Evolutionary conservation across 2,329 filamentous ascomycete species (phyloP).

Genomic region (Stromatinia cepivora): DNA sequence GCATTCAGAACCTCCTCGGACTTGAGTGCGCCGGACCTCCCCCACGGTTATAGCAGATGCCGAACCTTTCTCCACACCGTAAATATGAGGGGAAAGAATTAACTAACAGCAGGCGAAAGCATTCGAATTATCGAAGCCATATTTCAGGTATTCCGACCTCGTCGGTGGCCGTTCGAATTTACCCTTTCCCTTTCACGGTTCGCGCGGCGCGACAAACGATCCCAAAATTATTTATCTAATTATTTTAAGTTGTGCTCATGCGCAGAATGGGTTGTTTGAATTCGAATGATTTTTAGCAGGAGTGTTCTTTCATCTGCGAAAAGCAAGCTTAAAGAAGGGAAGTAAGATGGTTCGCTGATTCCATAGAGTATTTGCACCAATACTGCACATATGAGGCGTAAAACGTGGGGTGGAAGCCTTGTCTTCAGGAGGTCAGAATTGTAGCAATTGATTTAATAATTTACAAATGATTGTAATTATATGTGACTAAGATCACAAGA

Average conservation of each 20-base stretch:
- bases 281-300: neutral
- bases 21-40: slow-evolving; percentile 6
- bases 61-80: neutral
- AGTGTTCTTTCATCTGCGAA: slow-evolving; percentile 20
- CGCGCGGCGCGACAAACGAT: slow-evolving; percentile 11
- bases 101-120: slow-evolving; percentile 22
- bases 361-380: slow-evolving; percentile 12
- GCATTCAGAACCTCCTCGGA: neutral
- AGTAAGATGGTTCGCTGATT: slow-evolving; percentile 14
- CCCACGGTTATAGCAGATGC: neutral
- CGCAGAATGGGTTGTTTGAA: slow-evolving; percentile 16
- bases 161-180: slow-evolving; percentile 3
- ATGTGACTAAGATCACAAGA: slow-evolving; percentile 5
- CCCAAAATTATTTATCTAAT: slow-evolving; percentile 3
- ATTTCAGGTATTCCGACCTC: slow-evolving; percentile 5
- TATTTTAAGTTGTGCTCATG: slow-evolving; percentile 18
- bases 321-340: neutral
- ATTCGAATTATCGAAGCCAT: slow-evolving; percentile 23
- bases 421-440: slow-evolving; percentile 20
- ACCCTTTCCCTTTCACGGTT: slow-evolving; percentile 6
- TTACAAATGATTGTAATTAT: neutral
- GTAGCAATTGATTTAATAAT: slow-evolving; percentile 2
- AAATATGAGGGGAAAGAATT: neutral
- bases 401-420: slow-evolving; percentile 22
- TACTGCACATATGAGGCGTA: slow-evolving; percentile 21